phyloP scores from a whole-genome alignment of 129 eudicot species.

The Solidago caesia region DNA sequence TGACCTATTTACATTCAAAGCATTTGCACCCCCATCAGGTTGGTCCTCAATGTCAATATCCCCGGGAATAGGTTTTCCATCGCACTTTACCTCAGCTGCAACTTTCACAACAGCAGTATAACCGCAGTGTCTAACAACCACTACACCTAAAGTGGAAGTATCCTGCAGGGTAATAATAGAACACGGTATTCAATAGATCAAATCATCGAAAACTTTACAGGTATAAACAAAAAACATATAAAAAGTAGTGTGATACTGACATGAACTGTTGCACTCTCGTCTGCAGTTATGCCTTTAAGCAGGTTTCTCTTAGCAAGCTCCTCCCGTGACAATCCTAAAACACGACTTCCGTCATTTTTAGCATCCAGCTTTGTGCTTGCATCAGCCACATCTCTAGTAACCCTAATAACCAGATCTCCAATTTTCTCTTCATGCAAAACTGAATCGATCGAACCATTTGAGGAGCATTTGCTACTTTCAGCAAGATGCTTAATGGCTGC shows the following conservation, averaged over 20 bases:
- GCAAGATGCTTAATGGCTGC: conserved; percentile 50
- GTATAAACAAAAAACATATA: background rate
- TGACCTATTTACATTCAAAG: conserved; percentile 92
- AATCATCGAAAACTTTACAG: background rate
- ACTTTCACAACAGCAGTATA: conserved; percentile 87
- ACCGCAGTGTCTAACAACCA: conserved; percentile 92
- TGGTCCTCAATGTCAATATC: conserved; percentile 89
- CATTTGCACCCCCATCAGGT: conserved; percentile 95
- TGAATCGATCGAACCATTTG: conserved; percentile 22
- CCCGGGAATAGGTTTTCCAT: conserved; percentile 53
- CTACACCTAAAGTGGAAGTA: conserved; percentile 83
- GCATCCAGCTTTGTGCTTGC: conserved; percentile 76
- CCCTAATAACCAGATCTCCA: conserved; percentile 65
- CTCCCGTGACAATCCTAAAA: conserved; percentile 65
- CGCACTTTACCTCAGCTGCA: conserved; percentile 58
- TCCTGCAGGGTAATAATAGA: conserved; percentile 49
- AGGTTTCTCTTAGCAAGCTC: conserved; percentile 82
- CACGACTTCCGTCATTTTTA: conserved; percentile 76
- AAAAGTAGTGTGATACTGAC: conserved; percentile 38
- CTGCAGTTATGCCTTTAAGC: conserved; percentile 94
- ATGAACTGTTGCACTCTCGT: conserved; percentile 92
- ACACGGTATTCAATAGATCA: background rate
- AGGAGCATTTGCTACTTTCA: conserved; percentile 30
- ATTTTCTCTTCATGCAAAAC: conserved; percentile 57
- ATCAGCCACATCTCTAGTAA: conserved; percentile 66